phyloP scores from a whole-genome alignment of 2,329 filamentous ascomycete species.

The Lasiodiplodia citricola region DNA sequence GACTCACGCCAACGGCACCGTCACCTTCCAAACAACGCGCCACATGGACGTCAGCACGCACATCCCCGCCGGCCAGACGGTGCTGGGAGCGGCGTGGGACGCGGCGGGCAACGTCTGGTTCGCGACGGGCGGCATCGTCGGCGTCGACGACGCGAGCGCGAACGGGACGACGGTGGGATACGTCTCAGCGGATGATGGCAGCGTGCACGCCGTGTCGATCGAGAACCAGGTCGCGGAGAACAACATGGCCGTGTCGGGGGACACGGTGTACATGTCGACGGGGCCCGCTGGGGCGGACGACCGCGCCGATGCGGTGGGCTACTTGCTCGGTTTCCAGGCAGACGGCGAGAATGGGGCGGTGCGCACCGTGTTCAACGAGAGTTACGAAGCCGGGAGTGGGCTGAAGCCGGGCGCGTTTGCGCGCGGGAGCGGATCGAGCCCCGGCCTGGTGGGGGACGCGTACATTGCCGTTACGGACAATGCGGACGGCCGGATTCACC shows the following conservation, averaged over 20 bases:
- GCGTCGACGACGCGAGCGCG: background rate
- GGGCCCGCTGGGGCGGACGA: slow-evolving; percentile 24
- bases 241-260: slow-evolving; percentile 29
- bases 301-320: slow-evolving; percentile 22
- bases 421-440: slow-evolving; percentile 3
- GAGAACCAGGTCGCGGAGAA: slow-evolving; percentile 29
- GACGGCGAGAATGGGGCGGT: background rate
- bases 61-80: background rate
- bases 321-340: slow-evolving; percentile 20
- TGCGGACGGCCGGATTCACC: background rate
- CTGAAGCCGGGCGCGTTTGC: background rate
- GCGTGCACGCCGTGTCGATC: background rate
- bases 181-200: background rate
- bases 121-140: slow-evolving; percentile 2
- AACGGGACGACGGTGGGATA: background rate
- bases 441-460: background rate
- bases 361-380: background rate
- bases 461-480: slow-evolving; percentile 17
- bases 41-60: background rate
- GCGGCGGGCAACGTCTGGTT: slow-evolving; percentile 9
- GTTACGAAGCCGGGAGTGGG: background rate
- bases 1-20: background rate
- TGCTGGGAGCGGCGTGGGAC: background rate
- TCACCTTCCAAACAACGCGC: too few species aligned
- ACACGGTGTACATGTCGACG: slow-evolving; percentile 28